Base-by-base conservation (phyloP, 1,284 basidiomycete genomes). In the Sporisorium sorghi region DNA sequence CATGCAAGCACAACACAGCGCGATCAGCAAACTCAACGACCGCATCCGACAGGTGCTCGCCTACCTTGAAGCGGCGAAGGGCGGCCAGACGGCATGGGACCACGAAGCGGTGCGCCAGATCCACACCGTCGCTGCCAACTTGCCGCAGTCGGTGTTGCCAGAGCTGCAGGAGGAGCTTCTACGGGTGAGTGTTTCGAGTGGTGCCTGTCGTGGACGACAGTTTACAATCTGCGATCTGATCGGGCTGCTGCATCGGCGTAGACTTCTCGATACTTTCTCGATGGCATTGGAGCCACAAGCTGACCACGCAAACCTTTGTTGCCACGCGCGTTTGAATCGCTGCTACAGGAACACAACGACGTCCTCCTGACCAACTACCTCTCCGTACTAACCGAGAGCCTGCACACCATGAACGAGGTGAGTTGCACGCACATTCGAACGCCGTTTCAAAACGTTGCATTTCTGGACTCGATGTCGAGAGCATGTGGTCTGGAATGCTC, bases 21-120 rank as follows among this genome's bases (percentile, higher is more conserved):
- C 97, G 9, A 92, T 98, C 62, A 91, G 92, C 82, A 98, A 98
- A 94, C 88, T 99, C 65, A 90, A 95, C 77, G 93, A 97, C 77
- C 90, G 96, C 56, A 93, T 98, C 61, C 79, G 90, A 48, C 86
- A 94, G 3, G 88, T 98, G 8, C 89, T 93, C 8, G 88, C 90
- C 82, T 98, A 99, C 85, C 52, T 82, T 12, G 42, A 57, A 23
- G 60, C 56, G 0, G 66, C 79, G 21, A 75, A 69, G 23, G 51
- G 33, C 12, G 75, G 76, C 1, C 58, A 53, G 15, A 54, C 69
- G 23, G 39, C 60, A 5, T 67, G 62, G 60, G 77, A 80, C 85
- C 89, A 94, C 78, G 88, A 90, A 21, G 89, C 90, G 0, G 88
- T 99, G 39, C 91, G 96, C 43, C 90, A 94, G 52, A 88, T 98